Base-by-base conservation (phyloP, 1,139 yeast species). In the Geotrichum phurueaensis region DNA sequence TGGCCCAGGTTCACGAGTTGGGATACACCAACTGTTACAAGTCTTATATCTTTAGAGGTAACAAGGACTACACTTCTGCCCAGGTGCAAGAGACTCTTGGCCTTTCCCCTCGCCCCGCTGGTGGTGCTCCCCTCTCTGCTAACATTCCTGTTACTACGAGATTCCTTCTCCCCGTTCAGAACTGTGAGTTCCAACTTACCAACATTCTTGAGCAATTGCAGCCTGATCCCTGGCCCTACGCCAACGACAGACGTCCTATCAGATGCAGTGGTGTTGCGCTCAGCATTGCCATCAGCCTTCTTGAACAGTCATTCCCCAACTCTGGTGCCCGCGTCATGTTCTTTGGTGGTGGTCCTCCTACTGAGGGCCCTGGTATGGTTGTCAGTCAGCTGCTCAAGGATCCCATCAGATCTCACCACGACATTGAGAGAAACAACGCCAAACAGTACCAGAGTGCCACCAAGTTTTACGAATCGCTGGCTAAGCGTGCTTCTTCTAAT, bases 371-470 rank as follows among this genome's bases (percentile, higher is more conserved):
- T 13, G 99, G 99, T 70, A 79, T 90, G 76, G 91, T 94, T 69
- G 99, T 94, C 50, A 90, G 96, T 54, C 85, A 88, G 43, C 95
- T 91, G 73, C 82, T 94, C 73, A 89, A 89, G 73, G 99, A 94
- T 75, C 97, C 99, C 61, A 88, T 95, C 68, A 85, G 99, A 79
- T 92, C 98, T 4, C 99, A 94, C 75, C 91, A 90, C 67, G 99
- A 94, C 73, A 89, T 94, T 68, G 96, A 89, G 71, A 84, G 89
- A 65, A 97, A 91, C 69, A 80, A 85, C 62, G 97, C 97, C 61
- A 88, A 88, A 74, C 96, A 91, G 74, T 89, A 85, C 77, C 90
- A 90, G 73, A 88, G 88, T 71, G 96, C 97, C 1, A 81, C 79
- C 66, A 87, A 89, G 72, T 91, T 84, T 70, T 92, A 90, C 75